phyloP scores from a whole-genome alignment of 2,329 filamentous ascomycete genomes.

The Sclerotinia subarctica region DNA sequence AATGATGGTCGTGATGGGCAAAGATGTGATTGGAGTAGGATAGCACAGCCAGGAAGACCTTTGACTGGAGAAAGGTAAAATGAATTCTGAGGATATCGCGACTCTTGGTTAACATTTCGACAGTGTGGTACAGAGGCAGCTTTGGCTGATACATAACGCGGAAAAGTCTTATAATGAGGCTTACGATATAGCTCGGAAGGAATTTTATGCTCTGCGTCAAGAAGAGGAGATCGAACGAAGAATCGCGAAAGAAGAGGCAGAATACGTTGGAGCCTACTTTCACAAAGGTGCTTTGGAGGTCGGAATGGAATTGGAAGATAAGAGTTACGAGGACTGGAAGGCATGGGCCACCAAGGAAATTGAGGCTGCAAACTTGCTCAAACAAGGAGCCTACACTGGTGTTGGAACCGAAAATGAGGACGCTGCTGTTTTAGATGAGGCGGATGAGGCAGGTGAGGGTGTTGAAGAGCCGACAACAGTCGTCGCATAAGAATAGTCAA shows the following conservation, averaged over 20 bases:
- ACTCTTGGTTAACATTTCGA: conserved; percentile 18
- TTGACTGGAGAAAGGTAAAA: conserved; percentile 80
- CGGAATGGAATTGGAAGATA: conserved; percentile 78
- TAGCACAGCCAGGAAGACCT: conserved; percentile 71
- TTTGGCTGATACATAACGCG: conserved; percentile 73
- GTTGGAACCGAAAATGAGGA: conserved; percentile 42
- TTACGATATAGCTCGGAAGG: conserved; percentile 82
- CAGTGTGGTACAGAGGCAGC: conserved; percentile 88
- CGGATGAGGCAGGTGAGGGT: conserved; percentile 9
- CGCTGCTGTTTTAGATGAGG: conserved; percentile 11
- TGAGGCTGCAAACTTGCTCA: conserved; percentile 42
- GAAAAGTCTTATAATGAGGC: conserved; percentile 62
- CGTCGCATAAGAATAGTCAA: conserved; percentile 12
- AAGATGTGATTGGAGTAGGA: conserved; percentile 72
- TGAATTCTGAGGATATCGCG: neutral
- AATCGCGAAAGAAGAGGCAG: conserved; percentile 83
- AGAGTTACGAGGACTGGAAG: conserved; percentile 81
- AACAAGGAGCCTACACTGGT: conserved; percentile 44
- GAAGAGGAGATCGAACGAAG: conserved; percentile 77
- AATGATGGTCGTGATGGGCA: conserved; percentile 77
- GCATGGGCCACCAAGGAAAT: conserved; percentile 61
- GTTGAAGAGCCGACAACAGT: neutral
- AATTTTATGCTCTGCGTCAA: conserved; percentile 85
- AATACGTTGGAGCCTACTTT: conserved; percentile 83
- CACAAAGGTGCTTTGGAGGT: conserved; percentile 72